phyloP scores from a whole-genome alignment of 2,329 filamentous ascomycete species.

The Colletotrichum siamense region DNA sequence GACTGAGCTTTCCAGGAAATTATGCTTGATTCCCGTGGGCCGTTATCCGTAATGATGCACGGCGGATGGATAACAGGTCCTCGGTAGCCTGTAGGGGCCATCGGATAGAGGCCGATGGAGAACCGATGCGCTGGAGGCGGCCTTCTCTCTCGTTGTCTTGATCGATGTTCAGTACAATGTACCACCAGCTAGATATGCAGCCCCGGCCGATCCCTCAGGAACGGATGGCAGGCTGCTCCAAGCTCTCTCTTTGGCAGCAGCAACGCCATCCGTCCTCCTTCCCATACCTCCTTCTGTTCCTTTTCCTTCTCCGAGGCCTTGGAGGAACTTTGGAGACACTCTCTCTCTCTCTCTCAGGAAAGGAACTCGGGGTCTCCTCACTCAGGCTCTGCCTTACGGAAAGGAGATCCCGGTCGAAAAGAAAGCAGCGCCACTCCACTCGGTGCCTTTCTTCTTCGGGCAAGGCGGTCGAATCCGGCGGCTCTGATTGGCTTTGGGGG shows the following conservation, averaged over 20 bases:
- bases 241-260: not conserved
- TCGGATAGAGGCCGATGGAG: not conserved
- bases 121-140: not conserved
- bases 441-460: slow-evolving; percentile 15
- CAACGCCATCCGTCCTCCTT: not conserved
- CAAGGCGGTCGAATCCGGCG: not conserved
- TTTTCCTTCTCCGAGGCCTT: not conserved
- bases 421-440: slow-evolving; percentile 12
- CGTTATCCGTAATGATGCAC: slow-evolving; percentile 3
- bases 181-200: not conserved
- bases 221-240: not conserved
- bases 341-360: not conserved
- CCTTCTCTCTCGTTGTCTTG: not conserved
- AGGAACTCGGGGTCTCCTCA: not conserved
- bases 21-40: not conserved
- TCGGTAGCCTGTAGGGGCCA: not conserved
- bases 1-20: not conserved
- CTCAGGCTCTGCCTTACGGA: not conserved
- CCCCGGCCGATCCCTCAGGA: not conserved
- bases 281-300: not conserved
- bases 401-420: slow-evolving; percentile 13
- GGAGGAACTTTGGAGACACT: not conserved
- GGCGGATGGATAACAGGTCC: not conserved
- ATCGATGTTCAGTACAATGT: not conserved
- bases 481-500: not conserved